These are phyloP conservation scores for Vigna reflexopilosa DNA, from an alignment of 306 rosid genomes.

Conservation along the genomic window DNA sequence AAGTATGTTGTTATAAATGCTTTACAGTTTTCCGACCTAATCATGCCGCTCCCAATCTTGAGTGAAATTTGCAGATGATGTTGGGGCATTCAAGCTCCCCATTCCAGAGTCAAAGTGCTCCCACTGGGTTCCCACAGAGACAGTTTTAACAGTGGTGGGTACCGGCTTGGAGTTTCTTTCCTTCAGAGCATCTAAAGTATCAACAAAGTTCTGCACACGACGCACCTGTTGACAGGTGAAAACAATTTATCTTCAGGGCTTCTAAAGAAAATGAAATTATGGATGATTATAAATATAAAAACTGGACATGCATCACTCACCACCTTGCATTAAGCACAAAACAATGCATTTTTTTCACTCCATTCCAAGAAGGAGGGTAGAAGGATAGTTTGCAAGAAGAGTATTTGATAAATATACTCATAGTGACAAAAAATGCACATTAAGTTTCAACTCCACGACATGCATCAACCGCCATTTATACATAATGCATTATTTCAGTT, in stretches of 20 bases:
- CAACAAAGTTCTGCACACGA: constrained; percentile 78
- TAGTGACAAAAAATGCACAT: neutral
- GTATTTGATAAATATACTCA: constrained; percentile 2
- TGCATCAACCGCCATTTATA: neutral
- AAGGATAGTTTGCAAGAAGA: neutral
- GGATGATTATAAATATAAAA: neutral
- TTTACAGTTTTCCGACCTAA: constrained; percentile 42
- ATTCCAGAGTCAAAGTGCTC: constrained; percentile 72
- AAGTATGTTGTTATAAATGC: constrained; percentile 35
- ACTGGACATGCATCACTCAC: neutral
- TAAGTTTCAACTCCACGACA: constrained; percentile 28
- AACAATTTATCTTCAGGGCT: constrained; percentile 32
- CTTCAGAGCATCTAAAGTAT: constrained; percentile 67
- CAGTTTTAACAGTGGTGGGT: constrained; percentile 56
- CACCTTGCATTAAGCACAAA: constrained; percentile 1
- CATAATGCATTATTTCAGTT: neutral
- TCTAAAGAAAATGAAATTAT: constrained; percentile 15
- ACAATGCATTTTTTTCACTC: constrained; percentile 10
- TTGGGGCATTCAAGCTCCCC: constrained; percentile 69
- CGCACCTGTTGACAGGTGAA: constrained; percentile 61
- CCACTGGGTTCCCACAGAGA: constrained; percentile 71
- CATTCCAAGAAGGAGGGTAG: neutral
- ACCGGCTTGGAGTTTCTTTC: constrained; percentile 62
- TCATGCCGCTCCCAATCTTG: constrained; percentile 64
- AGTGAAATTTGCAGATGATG: constrained; percentile 57